Percentiles rank a stretch among this genome's conserved stretches.
phyloP scores from a whole-genome alignment of 2,329 filamentous ascomycete genomes.

The Xylaria sp. region DNA sequence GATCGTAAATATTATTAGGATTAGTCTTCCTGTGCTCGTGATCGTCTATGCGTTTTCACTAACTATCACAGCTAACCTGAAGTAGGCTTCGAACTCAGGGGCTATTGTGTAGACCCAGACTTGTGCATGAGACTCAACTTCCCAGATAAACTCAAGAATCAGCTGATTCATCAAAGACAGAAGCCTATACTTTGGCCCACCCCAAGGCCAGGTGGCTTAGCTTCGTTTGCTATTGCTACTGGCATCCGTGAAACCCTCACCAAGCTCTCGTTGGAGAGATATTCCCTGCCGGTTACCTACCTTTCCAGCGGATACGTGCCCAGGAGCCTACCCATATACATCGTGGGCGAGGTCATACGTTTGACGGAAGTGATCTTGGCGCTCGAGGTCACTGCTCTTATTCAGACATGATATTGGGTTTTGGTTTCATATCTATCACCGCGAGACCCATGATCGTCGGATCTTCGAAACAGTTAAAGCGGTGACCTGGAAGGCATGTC shows the following conservation, averaged over 20 bases:
- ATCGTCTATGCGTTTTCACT: neutral
- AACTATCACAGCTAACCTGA: neutral
- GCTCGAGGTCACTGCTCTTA: neutral
- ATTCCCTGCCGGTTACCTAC: neutral
- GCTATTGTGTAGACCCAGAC: neutral
- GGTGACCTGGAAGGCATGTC: neutral
- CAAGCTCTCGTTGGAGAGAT: neutral
- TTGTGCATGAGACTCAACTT: neutral
- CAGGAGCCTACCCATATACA: neutral
- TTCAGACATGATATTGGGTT: neutral
- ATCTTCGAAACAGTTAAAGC: constrained; percentile 7
- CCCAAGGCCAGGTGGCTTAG: neutral
- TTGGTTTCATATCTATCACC: neutral
- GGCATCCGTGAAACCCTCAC: neutral
- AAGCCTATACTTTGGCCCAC: neutral
- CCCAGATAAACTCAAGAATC: neutral
- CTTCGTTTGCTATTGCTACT: neutral
- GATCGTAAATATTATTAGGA: neutral
- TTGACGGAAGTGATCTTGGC: neutral
- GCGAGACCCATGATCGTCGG: neutral
- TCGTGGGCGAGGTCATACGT: neutral
- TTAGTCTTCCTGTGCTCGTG: neutral
- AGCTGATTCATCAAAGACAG: neutral
- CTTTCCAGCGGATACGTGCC: neutral
- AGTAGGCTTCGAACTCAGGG: neutral